phyloP scores from a whole-genome alignment of 73 alveolate species.

The Urostyla sp. region DNA sequence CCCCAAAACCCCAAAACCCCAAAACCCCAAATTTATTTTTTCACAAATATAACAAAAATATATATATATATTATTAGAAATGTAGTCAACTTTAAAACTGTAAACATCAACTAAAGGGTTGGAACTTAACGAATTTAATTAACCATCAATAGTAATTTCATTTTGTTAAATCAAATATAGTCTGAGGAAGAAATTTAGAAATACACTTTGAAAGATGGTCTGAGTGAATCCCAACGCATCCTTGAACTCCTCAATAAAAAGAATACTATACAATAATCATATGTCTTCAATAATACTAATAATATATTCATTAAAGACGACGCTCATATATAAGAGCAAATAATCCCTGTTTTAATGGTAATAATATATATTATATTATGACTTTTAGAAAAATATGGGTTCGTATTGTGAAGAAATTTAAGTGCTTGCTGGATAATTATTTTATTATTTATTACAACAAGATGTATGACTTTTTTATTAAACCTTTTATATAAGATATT shows the following conservation, averaged over 20 bases:
- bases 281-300: slow-evolving; percentile 19
- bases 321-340: background rate
- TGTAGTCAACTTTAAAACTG: slow-evolving; percentile 1
- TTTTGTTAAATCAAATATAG: background rate
- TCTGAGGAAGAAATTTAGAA: slow-evolving; percentile 36
- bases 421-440: slow-evolving; percentile 9
- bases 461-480: background rate
- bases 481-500: background rate
- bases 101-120: slow-evolving; percentile 5
- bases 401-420: slow-evolving; percentile 18
- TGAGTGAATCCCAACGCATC: slow-evolving; percentile 4
- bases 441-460: background rate
- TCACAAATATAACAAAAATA: too few species aligned
- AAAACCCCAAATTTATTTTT: too few species aligned
- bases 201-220: slow-evolving; percentile 5
- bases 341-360: slow-evolving; percentile 22
- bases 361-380: background rate
- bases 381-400: slow-evolving; percentile 1
- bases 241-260: background rate
- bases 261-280: background rate
- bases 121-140: slow-evolving; percentile 27
- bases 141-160: slow-evolving; percentile 9
- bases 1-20: too few species aligned
- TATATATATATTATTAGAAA: background rate
- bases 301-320: slow-evolving; percentile 1